Conservation (phyloP, 2,329 filamentous ascomycete species). For the Fusarium secorum region DNA sequence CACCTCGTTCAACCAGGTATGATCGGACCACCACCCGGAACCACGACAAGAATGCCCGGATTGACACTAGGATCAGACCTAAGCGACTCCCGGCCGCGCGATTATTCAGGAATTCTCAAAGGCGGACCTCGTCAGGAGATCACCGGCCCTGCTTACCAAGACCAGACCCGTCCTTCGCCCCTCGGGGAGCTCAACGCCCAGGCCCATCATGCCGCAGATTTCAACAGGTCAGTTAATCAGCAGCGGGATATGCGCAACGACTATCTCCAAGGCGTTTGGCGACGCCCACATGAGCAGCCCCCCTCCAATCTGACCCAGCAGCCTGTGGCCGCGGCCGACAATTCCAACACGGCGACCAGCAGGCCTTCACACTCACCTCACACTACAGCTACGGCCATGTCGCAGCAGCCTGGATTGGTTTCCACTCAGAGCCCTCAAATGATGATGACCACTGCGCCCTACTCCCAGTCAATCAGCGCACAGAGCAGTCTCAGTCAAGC, state of each 20-base stretch:
- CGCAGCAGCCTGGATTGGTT: constrained; percentile 66
- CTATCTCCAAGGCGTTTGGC: constrained; percentile 84
- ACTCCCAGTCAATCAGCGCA: constrained; percentile 74
- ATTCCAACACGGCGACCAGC: constrained; percentile 55
- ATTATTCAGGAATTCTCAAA: constrained; percentile 80
- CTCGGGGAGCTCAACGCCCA: constrained; percentile 84
- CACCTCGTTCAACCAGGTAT: constrained; percentile 77
- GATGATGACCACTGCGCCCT: constrained; percentile 71
- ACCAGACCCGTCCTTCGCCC: constrained; percentile 79
- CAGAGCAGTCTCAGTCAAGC: constrained; percentile 77
- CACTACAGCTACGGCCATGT: constrained; percentile 60
- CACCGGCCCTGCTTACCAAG: constrained; percentile 85
- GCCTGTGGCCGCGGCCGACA: constrained; percentile 54
- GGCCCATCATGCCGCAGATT: constrained; percentile 87
- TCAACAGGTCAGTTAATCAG: constrained; percentile 83
- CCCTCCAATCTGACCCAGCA: constrained; percentile 58
- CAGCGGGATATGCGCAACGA: constrained; percentile 81
- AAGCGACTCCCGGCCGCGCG: constrained; percentile 77
- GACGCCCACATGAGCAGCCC: constrained; percentile 81
- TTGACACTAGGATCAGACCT: constrained; percentile 83
- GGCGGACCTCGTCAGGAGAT: constrained; percentile 90
- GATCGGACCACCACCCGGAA: constrained; percentile 69
- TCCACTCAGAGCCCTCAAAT: constrained; percentile 70
- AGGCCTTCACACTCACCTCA: constrained; percentile 67
- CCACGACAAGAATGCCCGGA: constrained; percentile 78